A percentile compares a stretch with the other conserved stretches of the same genome.
Conservation (phyloP, 164 flowering plant genomes). For the Echeveria elegans region DNA sequence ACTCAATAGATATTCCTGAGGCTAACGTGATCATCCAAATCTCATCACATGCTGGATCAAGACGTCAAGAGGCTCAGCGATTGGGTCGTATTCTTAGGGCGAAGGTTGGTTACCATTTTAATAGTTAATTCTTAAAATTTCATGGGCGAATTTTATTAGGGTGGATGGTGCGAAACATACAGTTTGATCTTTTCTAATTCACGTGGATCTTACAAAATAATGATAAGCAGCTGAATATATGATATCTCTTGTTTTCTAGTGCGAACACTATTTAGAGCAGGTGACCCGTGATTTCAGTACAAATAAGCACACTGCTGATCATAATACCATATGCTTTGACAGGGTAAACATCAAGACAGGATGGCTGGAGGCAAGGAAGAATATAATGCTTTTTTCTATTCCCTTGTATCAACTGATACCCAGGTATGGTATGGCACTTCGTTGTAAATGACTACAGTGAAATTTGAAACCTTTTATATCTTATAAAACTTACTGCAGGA, state of each 20-base stretch:
- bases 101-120: slow-evolving; percentile 39
- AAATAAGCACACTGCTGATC: neutral
- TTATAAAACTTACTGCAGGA: slow-evolving; percentile 4
- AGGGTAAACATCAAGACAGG: slow-evolving; percentile 90
- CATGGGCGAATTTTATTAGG: neutral
- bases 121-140: neutral
- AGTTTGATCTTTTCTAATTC: neutral
- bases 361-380: slow-evolving; percentile 98
- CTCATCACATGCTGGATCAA: slow-evolving; percentile 98
- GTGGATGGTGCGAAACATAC: neutral
- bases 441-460: neutral
- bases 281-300: neutral
- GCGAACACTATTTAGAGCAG: too few relatives aligned
- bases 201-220: neutral
- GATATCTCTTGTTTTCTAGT: neutral
- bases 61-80: slow-evolving; percentile 99
- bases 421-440: slow-evolving; percentile 36
- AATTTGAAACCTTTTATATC: neutral
- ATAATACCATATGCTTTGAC: slow-evolving; percentile 10
- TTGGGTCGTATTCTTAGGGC: slow-evolving; percentile 99
- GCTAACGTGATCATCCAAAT: slow-evolving; percentile 98
- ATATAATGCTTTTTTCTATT: slow-evolving; percentile 95
- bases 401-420: slow-evolving; percentile 95
- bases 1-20: slow-evolving; percentile 98
- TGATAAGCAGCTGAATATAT: neutral